Base-by-base conservation (phyloP, 371 early-diverging fungal species). In the Mucor piriformis region DNA sequence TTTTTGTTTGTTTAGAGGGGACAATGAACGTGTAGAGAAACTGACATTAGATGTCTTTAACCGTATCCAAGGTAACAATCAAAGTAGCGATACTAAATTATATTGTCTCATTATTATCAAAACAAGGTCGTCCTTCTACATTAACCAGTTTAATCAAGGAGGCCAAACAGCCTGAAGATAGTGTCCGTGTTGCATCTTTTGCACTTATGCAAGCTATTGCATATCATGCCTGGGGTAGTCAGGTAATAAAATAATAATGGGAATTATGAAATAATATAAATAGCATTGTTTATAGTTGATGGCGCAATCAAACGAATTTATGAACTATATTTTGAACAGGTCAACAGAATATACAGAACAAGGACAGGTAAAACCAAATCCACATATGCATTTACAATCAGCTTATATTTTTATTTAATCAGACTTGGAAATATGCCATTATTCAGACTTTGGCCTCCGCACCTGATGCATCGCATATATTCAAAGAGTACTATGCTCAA, bases 381-480 rank as follows among this genome's bases (percentile, higher is more conserved):
- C 29, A 13, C 12, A 8, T 10, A 23, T 10, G 6, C n/a, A 16
- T 15, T 33, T 20, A 16, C 8, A 43, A 10, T 43, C 8, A 16
- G 21, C 38, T 38, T n/a, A 46, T 21, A 40, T 24, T 46, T 16
- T 12, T 15, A 23, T 49, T 8, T 37, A 18, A 35, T 24, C 63
- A 76, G 79, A 52, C 58, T 11, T 82, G 82, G 79, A 79, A 79
- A 64, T 79, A 59, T 67, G 62, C 69, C 15, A 76, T 82, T 24
- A 58, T 77, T 20, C 61, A 75, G 61, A 64, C 72, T 12, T 20
- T 79, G 27, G 50, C 33, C 7, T 35, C 54, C 23, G 54, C 69
- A 43, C 64, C 69, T 25, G 52, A 68, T 47, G 60, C 74, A 38
- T 54, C 48, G 21, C 24, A 37, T 15, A 46, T 63, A 1, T 52